Evolutionary conservation across 805 yeast species (phyloP), one percentile per base, ranked within the genome.

Genomic region (Suhomyces pyralidae): DNA sequence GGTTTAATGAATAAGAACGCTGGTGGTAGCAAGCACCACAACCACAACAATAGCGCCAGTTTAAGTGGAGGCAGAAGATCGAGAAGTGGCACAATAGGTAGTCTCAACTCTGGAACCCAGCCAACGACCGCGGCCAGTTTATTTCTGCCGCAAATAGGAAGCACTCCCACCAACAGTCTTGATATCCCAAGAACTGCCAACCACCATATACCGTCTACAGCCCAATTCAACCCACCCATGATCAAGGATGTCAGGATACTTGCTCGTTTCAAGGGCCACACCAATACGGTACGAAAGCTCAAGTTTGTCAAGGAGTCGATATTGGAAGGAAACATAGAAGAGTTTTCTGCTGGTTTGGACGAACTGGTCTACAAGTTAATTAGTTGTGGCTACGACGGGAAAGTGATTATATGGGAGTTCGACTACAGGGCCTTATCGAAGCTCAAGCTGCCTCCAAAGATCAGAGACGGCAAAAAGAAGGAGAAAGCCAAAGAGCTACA

Each of bases 351-450:
- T 14, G 20, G 22, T 10, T 42, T 22, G 9, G 51, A 46, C 24
- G 45, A 46, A 7, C 63, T 59, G 53, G 56, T 63, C 3, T 74
- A 74, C 56, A 69, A 69, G 51, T 54, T 74, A 40, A 58, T 73
- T 2, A 68, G 75, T 47, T 66, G 73, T 57, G 79, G 78, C 1
- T 60, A 57, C 51, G 79, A 75, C 54, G 77, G 76, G 0, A 69
- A 70, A 49, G 62, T 73, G 6, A 63, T 73, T n/a, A 53, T 73
- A 14, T 75, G 79, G 79, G 79, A 75, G 50, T 73, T 75, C 60
- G 77, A 75, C 54, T 69, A 69, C 53, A 71, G 70, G 52, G 76
- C 77, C 3, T 61, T 75, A 24, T 74, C 77, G 4, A 67, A 69
- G 49, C 62, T 71, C 5, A 73, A 73, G 47, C 60, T 22, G 25